Percentiles rank a stretch among this genome's conserved stretches.
These are phyloP conservation scores for Quercus alba DNA, from an alignment of 306 rosid genomes.

Conservation along the genomic window DNA sequence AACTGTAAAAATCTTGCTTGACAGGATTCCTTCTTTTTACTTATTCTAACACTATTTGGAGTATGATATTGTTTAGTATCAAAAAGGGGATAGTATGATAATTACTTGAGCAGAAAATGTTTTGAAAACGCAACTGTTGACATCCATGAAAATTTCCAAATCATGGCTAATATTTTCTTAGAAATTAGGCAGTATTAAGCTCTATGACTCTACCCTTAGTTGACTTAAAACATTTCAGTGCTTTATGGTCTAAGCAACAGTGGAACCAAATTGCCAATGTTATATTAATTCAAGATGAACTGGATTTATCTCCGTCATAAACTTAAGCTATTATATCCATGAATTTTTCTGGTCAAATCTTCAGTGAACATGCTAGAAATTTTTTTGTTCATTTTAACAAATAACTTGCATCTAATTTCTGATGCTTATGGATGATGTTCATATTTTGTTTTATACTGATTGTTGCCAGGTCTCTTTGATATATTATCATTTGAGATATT, in stretches of 20 bases:
- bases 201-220: neutral
- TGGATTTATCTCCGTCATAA: neutral
- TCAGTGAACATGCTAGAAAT: neutral
- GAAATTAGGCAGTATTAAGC: neutral
- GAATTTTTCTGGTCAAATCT: neutral
- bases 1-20: neutral
- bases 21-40: neutral
- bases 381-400: neutral
- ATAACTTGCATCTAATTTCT: conserved; percentile 1
- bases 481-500: neutral
- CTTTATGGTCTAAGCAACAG: neutral
- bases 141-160: neutral
- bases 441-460: neutral
- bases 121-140: neutral
- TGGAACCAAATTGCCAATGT: neutral
- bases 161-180: neutral
- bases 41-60: neutral
- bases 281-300: neutral
- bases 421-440: neutral
- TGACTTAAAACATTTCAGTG: neutral
- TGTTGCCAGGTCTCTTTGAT: neutral
- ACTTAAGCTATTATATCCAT: neutral
- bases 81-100: neutral
- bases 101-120: neutral
- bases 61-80: neutral